phyloP scores from a whole-genome alignment of 371 early-diverging fungal genomes.

The Apophysomyces variabilis region DNA sequence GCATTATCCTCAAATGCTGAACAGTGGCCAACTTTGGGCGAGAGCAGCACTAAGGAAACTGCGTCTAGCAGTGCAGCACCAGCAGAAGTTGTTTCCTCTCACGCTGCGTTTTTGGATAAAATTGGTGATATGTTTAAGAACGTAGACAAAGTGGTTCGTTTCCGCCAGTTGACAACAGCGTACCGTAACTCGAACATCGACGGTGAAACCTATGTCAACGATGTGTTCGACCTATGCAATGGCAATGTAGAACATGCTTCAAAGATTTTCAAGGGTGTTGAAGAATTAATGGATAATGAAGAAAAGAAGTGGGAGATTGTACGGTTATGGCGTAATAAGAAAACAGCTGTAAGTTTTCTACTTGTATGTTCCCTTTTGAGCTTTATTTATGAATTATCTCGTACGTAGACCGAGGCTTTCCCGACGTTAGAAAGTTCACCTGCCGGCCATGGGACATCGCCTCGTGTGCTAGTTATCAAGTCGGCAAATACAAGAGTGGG shows the following conservation, averaged over 20 bases:
- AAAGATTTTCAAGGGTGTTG: constrained; percentile 59
- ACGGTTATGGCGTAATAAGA: constrained; percentile 73
- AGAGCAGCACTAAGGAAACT: constrained; percentile 9
- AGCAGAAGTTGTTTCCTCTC: constrained; percentile 26
- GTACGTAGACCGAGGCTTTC: constrained; percentile 30
- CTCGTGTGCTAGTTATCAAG: constrained; percentile 55
- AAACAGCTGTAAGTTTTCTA: constrained; percentile 49
- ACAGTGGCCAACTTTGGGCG: constrained; percentile 29
- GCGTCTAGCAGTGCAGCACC: background rate
- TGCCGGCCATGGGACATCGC: constrained; percentile 13
- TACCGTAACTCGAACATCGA: constrained; percentile 58
- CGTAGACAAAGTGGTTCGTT: constrained; percentile 58
- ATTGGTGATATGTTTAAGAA: constrained; percentile 51
- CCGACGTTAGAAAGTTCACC: constrained; percentile 29
- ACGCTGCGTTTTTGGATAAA: constrained; percentile 51
- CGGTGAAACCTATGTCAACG: constrained; percentile 61
- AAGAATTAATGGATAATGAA: constrained; percentile 57
- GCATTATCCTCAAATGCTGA: constrained; percentile 22
- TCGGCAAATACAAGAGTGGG: constrained; percentile 52
- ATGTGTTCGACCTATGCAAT: constrained; percentile 55
- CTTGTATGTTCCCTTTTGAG: no score
- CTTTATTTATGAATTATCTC: constrained; percentile 8
- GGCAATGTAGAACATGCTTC: constrained; percentile 47
- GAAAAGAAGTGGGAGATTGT: constrained; percentile 69
- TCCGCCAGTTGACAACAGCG: constrained; percentile 60